Percentiles rank a stretch among this genome's conserved stretches.
Evolutionary conservation across 257 asterid species (phyloP).

Genomic region (Fraxinus pennsylvanica): DNA sequence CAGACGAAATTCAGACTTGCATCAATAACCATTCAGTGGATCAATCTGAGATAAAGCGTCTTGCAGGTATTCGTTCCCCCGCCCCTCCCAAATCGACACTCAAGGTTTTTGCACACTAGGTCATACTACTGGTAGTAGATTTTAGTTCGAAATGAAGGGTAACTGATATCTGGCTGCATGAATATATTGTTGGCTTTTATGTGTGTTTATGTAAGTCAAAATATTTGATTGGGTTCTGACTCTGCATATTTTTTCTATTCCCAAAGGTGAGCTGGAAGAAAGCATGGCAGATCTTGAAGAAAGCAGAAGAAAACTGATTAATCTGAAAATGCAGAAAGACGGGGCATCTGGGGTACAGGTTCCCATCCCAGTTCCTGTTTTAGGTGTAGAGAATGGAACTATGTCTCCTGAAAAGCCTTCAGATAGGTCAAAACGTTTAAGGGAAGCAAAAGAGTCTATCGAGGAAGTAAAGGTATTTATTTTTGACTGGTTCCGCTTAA

Average conservation of each 20-base stretch:
- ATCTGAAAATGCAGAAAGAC: slow-evolving; percentile 82
- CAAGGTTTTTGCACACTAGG: slow-evolving; percentile 11
- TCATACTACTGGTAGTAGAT: slow-evolving; percentile 6
- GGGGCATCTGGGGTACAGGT: slow-evolving; percentile 63
- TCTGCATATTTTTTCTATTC: slow-evolving; percentile 22
- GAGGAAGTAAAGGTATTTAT: slow-evolving; percentile 77
- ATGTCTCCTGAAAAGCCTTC: slow-evolving; percentile 76
- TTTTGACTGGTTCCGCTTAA: slow-evolving; percentile 22
- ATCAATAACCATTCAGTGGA: slow-evolving; percentile 58
- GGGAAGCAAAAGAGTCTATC: slow-evolving; percentile 70
- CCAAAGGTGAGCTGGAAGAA: slow-evolving; percentile 87
- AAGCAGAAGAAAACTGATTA: slow-evolving; percentile 83
- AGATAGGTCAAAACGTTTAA: slow-evolving; percentile 66
- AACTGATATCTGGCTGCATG: slow-evolving; percentile 7
- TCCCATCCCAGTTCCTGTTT: slow-evolving; percentile 58
- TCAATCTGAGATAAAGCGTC: slow-evolving; percentile 69
- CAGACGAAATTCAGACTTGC: slow-evolving; percentile 67
- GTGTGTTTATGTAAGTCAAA: not conserved
- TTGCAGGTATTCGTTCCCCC: slow-evolving; percentile 57
- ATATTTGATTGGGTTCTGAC: slow-evolving; percentile 22
- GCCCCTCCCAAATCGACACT: not conserved
- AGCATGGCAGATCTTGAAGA: slow-evolving; percentile 90
- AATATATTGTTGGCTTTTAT: slow-evolving; percentile 16
- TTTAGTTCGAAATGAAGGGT: slow-evolving; percentile 23
- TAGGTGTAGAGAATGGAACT: slow-evolving; percentile 63